Evolutionary conservation across 2,329 filamentous ascomycete genomes (phyloP), one percentile per base, ranked within the genome.

Genomic region (Diaporthe capsici): DNA sequence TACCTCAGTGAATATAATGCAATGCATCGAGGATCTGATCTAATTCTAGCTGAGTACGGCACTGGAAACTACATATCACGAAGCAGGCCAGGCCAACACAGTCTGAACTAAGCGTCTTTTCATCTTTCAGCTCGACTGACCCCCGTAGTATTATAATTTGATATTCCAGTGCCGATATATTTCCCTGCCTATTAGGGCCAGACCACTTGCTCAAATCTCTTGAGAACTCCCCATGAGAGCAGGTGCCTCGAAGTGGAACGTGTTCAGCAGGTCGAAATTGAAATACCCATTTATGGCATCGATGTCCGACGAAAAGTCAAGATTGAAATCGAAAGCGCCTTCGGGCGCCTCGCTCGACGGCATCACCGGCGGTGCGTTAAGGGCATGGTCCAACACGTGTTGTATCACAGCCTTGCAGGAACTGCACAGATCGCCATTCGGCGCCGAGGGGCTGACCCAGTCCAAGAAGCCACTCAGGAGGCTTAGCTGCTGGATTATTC

Each of bases 401-500:
- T 88, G 85, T 60, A 90, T 88, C n/a, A 89, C 83, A 3, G 82
- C 82, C 74, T 86, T 86, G 79, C 86, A 87, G 28, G 86, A 82
- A 25, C 79, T 81, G 77, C 87, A 89, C 8, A 90, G 81, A n/a
- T 86, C 83, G 8, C 85, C 85, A 44, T 90, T 90, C 2, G 88
- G 87, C 0, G 86, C 86, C 2, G 84, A 84, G 0, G 87, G 86
- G 5, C 84, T 83, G 1, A 90, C 83, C 88, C 88, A 90, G 71
- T 88, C 87, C 15, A 90, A 82, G 73, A 89, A 90, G 0, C 86
- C 87, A 3, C 89, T 84, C 0, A 90, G 81, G 1, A 90, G 84
- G 75, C 86, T 88, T 2, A 90, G 82, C 72, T 90, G 87, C 77
- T 89, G 88, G 47, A 89, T 86, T 12, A 90, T 87, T 55, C 84